These are phyloP conservation scores for Agrostemma githago DNA, from an alignment of 148 eudicot genomes.

Conservation along the genomic window DNA sequence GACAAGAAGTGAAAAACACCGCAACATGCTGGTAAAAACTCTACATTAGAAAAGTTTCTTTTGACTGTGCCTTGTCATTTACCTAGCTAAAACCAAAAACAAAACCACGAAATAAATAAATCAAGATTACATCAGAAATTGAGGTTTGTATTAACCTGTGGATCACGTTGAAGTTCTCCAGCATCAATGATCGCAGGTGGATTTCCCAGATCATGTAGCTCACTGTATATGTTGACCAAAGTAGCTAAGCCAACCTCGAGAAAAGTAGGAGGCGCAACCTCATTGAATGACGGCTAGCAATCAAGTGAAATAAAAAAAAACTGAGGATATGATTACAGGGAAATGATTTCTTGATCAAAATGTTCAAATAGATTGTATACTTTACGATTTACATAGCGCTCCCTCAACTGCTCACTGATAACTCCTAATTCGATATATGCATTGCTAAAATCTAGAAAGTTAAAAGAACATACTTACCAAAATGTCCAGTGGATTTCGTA, in stretches of 20 bases:
- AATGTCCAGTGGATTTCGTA: conserved; percentile 81
- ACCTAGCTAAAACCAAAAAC: background rate
- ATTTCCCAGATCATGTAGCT: conserved; percentile 62
- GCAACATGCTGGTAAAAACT: background rate
- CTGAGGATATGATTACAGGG: conserved; percentile 8
- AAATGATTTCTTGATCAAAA: background rate
- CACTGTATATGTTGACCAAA: conserved; percentile 64
- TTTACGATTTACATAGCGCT: conserved; percentile 7
- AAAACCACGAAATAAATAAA: background rate
- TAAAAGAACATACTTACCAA: conserved; percentile 43
- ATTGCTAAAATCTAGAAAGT: conserved; percentile 2
- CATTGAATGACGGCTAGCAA: conserved; percentile 74
- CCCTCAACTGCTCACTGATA: background rate
- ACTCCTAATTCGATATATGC: background rate
- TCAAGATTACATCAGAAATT: background rate
- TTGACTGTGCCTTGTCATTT: background rate
- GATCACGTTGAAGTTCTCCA: conserved; percentile 64
- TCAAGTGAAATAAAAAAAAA: conserved; percentile 15
- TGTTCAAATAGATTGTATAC: background rate
- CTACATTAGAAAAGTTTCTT: background rate
- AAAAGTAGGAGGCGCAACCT: conserved; percentile 75
- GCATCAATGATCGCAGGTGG: conserved; percentile 84
- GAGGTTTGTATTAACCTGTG: conserved; percentile 50
- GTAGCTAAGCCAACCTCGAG: conserved; percentile 67
- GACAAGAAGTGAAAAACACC: background rate